Percentiles rank a stretch among this genome's conserved stretches.
Evolutionary conservation across 306 rosid species (phyloP).

Genomic region (Oemleria cerasiformis): DNA sequence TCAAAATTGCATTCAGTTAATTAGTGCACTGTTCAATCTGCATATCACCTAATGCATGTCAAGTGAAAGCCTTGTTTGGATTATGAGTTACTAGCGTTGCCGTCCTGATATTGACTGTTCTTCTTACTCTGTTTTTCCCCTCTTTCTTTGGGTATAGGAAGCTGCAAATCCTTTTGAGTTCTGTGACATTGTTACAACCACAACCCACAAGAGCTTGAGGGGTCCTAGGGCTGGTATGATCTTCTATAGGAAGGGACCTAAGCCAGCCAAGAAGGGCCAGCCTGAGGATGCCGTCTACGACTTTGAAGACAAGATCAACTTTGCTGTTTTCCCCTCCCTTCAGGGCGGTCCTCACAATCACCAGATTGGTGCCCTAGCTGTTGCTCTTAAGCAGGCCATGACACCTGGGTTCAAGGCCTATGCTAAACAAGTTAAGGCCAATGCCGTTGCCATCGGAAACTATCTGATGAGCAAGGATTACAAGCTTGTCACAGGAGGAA

Average conservation of each 20-base stretch:
- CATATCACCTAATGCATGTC: background rate
- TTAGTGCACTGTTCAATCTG: background rate
- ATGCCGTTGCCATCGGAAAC: constrained; percentile 86
- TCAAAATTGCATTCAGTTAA: background rate
- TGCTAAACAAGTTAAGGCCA: constrained; percentile 94
- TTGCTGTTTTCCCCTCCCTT: constrained; percentile 89
- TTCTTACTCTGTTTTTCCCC: background rate
- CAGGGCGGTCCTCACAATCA: constrained; percentile 99
- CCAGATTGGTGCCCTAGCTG: constrained; percentile 96
- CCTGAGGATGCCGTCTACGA: constrained; percentile 81
- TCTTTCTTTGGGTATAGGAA: constrained; percentile 45
- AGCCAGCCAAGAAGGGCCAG: constrained; percentile 94
- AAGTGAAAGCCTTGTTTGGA: background rate
- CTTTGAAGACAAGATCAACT: constrained; percentile 90
- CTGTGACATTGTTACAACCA: constrained; percentile 90
- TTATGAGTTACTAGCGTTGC: background rate
- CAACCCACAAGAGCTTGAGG: constrained; percentile 93
- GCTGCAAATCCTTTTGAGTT: constrained; percentile 77
- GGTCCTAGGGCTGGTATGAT: constrained; percentile 99
- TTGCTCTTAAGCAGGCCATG: constrained; percentile 77
- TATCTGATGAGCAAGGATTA: constrained; percentile 75
- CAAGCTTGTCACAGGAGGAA: constrained; percentile 92
- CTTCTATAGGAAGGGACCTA: constrained; percentile 87
- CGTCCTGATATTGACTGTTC: background rate
- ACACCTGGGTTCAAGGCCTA: constrained; percentile 77